Conservation (phyloP, 2,329 filamentous ascomycete genomes). For the Phyllosticta capitalensis region DNA sequence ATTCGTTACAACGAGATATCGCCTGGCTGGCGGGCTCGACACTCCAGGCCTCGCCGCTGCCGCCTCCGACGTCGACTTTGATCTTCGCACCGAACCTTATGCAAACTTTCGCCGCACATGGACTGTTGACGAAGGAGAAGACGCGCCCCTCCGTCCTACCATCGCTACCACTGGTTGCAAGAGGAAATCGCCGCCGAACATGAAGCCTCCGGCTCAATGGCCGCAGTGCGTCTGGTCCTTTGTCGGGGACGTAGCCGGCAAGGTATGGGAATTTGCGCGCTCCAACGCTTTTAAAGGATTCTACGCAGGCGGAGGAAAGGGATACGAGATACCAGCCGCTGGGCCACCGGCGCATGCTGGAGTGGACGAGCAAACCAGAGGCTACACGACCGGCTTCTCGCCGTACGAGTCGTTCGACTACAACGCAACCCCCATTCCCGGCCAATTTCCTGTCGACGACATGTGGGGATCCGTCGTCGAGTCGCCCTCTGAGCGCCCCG, state of each 20-base stretch:
- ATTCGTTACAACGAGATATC: slow-evolving; percentile 43
- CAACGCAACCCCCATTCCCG: slow-evolving; percentile 36
- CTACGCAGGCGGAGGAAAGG: slow-evolving; percentile 70
- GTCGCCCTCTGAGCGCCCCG: slow-evolving; percentile 19
- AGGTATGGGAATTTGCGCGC: slow-evolving; percentile 72
- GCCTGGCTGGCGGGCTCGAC: slow-evolving; percentile 41
- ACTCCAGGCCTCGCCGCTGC: slow-evolving; percentile 32
- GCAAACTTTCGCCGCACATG: slow-evolving; percentile 24
- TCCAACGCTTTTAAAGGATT: slow-evolving; percentile 69
- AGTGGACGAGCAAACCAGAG: slow-evolving; percentile 20
- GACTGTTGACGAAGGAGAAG: slow-evolving; percentile 13
- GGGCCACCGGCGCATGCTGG: slow-evolving; percentile 17
- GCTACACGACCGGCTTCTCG: slow-evolving; percentile 17
- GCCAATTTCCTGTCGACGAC: slow-evolving; percentile 44
- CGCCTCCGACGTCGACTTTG: slow-evolving; percentile 33
- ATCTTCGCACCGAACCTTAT: slow-evolving; percentile 13
- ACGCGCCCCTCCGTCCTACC: neutral
- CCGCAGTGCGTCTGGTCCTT: slow-evolving; percentile 50
- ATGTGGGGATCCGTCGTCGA: slow-evolving; percentile 21
- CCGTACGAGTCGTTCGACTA: slow-evolving; percentile 4
- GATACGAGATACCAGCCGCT: slow-evolving; percentile 46
- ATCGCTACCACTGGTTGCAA: slow-evolving; percentile 1
- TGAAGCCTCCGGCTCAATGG: slow-evolving; percentile 38
- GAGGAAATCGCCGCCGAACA: slow-evolving; percentile 14
- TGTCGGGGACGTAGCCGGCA: slow-evolving; percentile 60